These are phyloP conservation scores for Leccinum imitatum DNA, from an alignment of 768 basidiomycete species.

Conservation along the genomic window DNA sequence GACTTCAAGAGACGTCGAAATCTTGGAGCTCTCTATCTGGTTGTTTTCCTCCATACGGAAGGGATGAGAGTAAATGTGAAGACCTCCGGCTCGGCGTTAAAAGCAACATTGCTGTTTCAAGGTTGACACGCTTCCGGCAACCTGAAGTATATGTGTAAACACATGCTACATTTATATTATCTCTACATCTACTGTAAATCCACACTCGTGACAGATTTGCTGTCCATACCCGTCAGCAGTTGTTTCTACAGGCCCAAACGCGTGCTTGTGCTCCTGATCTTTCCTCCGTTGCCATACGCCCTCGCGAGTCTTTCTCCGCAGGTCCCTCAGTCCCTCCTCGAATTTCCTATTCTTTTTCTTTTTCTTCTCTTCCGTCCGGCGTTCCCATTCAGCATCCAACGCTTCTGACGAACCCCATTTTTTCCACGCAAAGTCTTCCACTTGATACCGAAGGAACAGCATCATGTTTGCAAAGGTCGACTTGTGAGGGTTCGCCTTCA, in stretches of 20 bases:
- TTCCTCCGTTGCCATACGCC: slow-evolving; percentile 86
- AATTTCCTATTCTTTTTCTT: slow-evolving; percentile 94
- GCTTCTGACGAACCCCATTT: slow-evolving; percentile 97
- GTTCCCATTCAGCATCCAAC: slow-evolving; percentile 84
- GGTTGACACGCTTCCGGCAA: not conserved
- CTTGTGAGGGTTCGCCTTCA: slow-evolving; percentile 94
- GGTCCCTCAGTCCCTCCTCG: slow-evolving; percentile 82
- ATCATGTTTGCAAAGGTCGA: slow-evolving; percentile 99
- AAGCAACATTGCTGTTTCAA: not conserved
- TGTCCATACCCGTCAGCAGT: slow-evolving; percentile 53
- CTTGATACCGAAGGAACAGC: slow-evolving; percentile 91
- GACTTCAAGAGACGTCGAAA: slow-evolving; percentile 73
- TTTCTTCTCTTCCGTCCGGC: slow-evolving; percentile 76
- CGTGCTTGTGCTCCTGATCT: slow-evolving; percentile 87
- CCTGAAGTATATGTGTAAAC: not conserved
- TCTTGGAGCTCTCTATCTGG: slow-evolving; percentile 63
- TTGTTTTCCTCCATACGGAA: slow-evolving; percentile 36
- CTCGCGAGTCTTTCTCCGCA: slow-evolving; percentile 82
- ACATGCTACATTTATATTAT: slow-evolving; percentile 48
- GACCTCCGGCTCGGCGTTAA: not conserved
- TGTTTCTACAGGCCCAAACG: slow-evolving; percentile 62
- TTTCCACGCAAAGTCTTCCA: slow-evolving; percentile 95
- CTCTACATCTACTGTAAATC: slow-evolving; percentile 89
- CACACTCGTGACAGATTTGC: slow-evolving; percentile 87
- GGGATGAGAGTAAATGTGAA: not conserved